A percentile compares a stretch with the other conserved stretches of the same genome.
Evolutionary conservation across 2,329 filamentous ascomycete genomes (phyloP).

Genomic region (Colletotrichum nymphaeae): DNA sequence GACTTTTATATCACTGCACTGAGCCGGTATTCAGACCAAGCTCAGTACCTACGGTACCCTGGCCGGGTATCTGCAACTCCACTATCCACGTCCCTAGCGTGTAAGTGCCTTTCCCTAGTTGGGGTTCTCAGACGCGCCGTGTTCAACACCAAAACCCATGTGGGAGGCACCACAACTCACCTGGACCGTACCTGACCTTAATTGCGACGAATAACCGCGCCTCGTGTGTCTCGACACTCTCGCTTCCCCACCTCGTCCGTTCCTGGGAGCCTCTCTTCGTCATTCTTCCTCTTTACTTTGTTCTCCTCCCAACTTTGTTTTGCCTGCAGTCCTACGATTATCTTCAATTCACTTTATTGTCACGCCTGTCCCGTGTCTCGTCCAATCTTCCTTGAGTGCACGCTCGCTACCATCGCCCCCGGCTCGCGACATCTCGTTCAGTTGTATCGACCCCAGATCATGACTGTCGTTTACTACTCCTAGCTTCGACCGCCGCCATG

Average conservation of each 20-base stretch:
- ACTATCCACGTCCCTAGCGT: constrained; percentile 12
- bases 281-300: constrained; percentile 15
- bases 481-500: constrained; percentile 18
- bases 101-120: constrained; percentile 3
- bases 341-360: background rate
- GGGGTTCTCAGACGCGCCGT: constrained; percentile 27
- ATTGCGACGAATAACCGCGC: constrained; percentile 26
- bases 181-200: constrained; percentile 22
- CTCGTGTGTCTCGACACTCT: constrained; percentile 33
- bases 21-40: too few species aligned
- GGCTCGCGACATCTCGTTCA: background rate
- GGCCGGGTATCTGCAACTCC: background rate
- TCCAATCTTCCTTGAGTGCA: background rate
- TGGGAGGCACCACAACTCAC: constrained; percentile 15
- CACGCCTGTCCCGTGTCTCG: background rate
- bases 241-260: constrained; percentile 31
- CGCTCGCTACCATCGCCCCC: background rate
- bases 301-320: background rate
- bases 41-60: background rate
- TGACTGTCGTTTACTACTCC: constrained; percentile 9
- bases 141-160: constrained; percentile 30
- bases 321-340: background rate
- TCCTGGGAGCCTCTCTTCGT: constrained; percentile 22
- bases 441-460: constrained; percentile 2
- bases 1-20: too few species aligned